Conservation (phyloP, 1,284 basidiomycete species). For the Moesziomyces parantarcticus region DNA sequence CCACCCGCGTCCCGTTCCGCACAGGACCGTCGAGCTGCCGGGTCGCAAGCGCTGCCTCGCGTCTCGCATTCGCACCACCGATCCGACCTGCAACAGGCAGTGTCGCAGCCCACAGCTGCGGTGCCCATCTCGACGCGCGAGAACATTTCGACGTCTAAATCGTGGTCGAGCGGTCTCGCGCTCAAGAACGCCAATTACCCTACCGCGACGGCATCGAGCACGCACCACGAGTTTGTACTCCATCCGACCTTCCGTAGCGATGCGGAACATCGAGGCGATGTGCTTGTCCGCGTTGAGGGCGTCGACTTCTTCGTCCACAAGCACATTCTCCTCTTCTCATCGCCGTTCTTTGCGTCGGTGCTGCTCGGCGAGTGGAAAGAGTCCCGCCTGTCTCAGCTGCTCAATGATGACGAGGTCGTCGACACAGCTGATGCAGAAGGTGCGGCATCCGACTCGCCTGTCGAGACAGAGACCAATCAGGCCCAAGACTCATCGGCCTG, state of each 20-base stretch:
- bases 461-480: background rate
- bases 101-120: conserved; percentile 26
- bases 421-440: background rate
- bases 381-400: conserved; percentile 19
- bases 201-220: background rate
- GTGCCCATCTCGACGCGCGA: conserved; percentile 23
- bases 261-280: conserved; percentile 46
- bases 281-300: conserved; percentile 40
- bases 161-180: conserved; percentile 8
- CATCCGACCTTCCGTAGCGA: conserved; percentile 40
- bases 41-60: background rate
- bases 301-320: conserved; percentile 56
- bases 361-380: conserved; percentile 50
- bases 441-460: background rate
- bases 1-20: background rate
- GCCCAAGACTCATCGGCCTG: background rate
- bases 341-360: conserved; percentile 49
- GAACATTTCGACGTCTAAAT: conserved; percentile 31
- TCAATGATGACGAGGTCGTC: background rate
- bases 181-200: background rate
- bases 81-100: conserved; percentile 16
- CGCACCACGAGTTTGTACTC: conserved; percentile 13
- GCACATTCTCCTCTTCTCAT: conserved; percentile 46
- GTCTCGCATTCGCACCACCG: conserved; percentile 3
- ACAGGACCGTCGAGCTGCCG: background rate